Evolutionary conservation across 2,329 filamentous ascomycete genomes (phyloP), one percentile per base, ranked within the genome.

Genomic region (Cladobotryum mycophilum): DNA sequence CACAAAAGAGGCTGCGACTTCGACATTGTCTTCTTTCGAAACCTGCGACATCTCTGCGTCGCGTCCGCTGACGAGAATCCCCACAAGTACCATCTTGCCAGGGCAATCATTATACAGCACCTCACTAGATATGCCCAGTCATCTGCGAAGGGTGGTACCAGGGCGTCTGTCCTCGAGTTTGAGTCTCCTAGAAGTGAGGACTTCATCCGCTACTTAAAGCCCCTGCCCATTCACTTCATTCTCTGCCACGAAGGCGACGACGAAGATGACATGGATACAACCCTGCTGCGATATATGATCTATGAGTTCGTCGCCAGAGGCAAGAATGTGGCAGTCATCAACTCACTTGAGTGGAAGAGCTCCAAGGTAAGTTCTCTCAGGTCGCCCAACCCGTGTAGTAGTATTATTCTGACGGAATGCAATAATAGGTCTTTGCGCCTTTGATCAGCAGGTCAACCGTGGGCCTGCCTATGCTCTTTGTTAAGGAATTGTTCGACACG

Each of bases 21-120:
- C 58, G 78, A 89, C 55, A 65, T 90, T 54, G 69, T 82, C 14
- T 91, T 88, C 70, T 87, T 90, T 60, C 72, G 80, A 22, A 68
- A 71, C 49, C 72, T 83, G 49, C 67, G 75, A 56, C 61, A 71
- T 5, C 68, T 83, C 11, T 86, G 81, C 58, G 65, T 84, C 13
- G 81, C 84, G 4, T 45, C 60, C 3, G 50, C 43, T 0, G 42
- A 38, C 4, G 48, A 38, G 14, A 41, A 20, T 11, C 49, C 42
- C 4, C 65, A 63, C 58, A 84, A 81, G 58, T 88, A 82, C 59
- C 69, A 77, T 1, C 72, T 89, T 8, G 78, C 82, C 12, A 76
- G 86, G 45, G 72, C 77, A 8, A 75, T 82, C 4, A 73, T 90
- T 48, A 79, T 88, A 45, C 74, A 79, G 20, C 87, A 91, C 64